Evolutionary conservation across 2,329 filamentous ascomycete genomes (phyloP).

Genomic region (Conoideocrella luteorostrata): DNA sequence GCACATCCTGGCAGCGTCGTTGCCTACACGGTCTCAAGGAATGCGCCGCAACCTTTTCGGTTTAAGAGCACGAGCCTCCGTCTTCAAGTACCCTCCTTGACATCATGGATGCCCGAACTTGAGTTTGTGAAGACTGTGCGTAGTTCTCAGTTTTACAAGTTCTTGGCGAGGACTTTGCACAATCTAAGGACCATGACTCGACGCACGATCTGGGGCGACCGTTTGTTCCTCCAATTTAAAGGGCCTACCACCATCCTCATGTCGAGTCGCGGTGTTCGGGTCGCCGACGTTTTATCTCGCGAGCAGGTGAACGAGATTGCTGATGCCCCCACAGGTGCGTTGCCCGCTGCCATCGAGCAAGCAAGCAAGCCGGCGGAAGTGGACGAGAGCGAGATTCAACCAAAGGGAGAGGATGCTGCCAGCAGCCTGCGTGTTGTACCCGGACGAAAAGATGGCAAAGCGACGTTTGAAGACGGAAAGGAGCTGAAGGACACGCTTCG

Average conservation of each 20-base stretch:
- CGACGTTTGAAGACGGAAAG: slow-evolving; percentile 56
- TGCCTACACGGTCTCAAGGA: slow-evolving; percentile 73
- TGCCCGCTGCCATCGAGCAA: slow-evolving; percentile 51
- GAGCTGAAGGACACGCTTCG: slow-evolving; percentile 50
- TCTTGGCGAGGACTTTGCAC: slow-evolving; percentile 58
- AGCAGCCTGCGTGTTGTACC: slow-evolving; percentile 49
- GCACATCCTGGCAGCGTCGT: slow-evolving; percentile 88
- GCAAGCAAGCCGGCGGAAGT: slow-evolving; percentile 30
- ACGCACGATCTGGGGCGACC: slow-evolving; percentile 85
- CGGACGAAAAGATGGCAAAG: slow-evolving; percentile 56
- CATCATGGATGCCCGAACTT: slow-evolving; percentile 60
- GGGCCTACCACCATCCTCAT: slow-evolving; percentile 82
- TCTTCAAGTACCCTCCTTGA: slow-evolving; percentile 68
- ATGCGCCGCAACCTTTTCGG: slow-evolving; percentile 75
- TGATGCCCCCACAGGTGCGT: slow-evolving; percentile 66
- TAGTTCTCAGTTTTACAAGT: slow-evolving; percentile 66
- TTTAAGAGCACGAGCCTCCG: slow-evolving; percentile 71
- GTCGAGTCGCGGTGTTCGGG: slow-evolving; percentile 74
- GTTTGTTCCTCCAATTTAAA: slow-evolving; percentile 83
- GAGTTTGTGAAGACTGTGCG: slow-evolving; percentile 70
- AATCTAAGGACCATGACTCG: slow-evolving; percentile 68
- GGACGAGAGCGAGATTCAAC: slow-evolving; percentile 13
- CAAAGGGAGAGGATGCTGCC: slow-evolving; percentile 27
- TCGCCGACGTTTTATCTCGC: slow-evolving; percentile 70
- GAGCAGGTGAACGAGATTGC: slow-evolving; percentile 88